A percentile compares a stretch with the other conserved stretches of the same genome.
Evolutionary conservation across 352 stramenopile species (phyloP).

Genomic region (Pythium dissotocum): DNA sequence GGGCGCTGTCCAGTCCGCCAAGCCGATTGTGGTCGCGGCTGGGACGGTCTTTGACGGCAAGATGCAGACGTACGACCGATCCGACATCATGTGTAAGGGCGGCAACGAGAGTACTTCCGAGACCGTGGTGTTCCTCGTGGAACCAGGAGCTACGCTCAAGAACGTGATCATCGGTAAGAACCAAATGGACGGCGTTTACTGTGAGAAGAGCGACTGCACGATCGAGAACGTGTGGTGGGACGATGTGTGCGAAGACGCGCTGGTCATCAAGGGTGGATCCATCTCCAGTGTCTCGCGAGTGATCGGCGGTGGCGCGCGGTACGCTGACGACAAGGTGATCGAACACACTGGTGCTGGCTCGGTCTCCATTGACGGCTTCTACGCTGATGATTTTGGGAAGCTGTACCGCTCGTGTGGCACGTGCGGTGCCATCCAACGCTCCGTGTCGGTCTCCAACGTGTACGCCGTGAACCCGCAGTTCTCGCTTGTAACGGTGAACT

Average conservation of each 20-base stretch:
- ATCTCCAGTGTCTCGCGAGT: slow-evolving; percentile 28
- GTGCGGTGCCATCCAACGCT: slow-evolving; percentile 28
- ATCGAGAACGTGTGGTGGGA: slow-evolving; percentile 41
- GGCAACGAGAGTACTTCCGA: slow-evolving; percentile 27
- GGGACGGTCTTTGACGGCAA: slow-evolving; percentile 52
- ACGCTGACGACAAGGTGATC: slow-evolving; percentile 38
- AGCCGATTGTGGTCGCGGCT: slow-evolving; percentile 35
- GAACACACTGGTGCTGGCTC: slow-evolving; percentile 32
- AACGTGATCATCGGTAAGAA: slow-evolving; percentile 63
- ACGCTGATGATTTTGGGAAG: slow-evolving; percentile 33
- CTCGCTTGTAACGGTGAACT: slow-evolving; percentile 34
- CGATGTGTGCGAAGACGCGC: slow-evolving; percentile 35
- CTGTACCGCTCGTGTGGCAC: slow-evolving; percentile 38
- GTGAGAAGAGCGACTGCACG: slow-evolving; percentile 32
- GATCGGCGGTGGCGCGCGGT: slow-evolving; percentile 29
- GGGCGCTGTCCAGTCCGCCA: slow-evolving; percentile 26
- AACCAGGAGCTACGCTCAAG: slow-evolving; percentile 45
- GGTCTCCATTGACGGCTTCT: slow-evolving; percentile 39
- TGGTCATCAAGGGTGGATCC: slow-evolving; percentile 34
- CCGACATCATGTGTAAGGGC: slow-evolving; percentile 40
- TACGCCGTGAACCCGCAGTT: slow-evolving; percentile 29
- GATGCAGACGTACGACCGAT: slow-evolving; percentile 60
- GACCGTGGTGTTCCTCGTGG: slow-evolving; percentile 40
- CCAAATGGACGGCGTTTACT: slow-evolving; percentile 48
- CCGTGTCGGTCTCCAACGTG: slow-evolving; percentile 33